Base-by-base conservation (phyloP, 1,139 yeast genomes). In the Taphrina pruni region DNA sequence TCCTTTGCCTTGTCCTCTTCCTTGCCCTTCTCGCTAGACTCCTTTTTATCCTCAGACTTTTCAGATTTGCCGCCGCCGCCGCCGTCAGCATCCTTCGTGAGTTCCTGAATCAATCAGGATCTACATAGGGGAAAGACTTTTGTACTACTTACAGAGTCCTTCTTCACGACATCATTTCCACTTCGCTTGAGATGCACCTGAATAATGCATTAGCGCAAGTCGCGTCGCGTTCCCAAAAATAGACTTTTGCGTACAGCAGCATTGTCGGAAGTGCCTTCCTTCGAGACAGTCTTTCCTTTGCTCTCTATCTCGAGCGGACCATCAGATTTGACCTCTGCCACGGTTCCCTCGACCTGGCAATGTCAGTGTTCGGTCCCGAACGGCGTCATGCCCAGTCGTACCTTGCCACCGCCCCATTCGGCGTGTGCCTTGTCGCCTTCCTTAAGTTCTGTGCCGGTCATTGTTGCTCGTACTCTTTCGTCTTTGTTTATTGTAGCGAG, bases 401-500 rank as follows among this genome's bases (percentile, higher is more conserved):
- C 62, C 62, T 64, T 46, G 50, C 67, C 67, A 12, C 67, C 67
- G 48, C 67, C 67, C 67, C 67, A 64, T 46, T 64, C 60, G 36
- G 67, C 67, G 35, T 64, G 67, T 45, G 67, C 67, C 61, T 64
- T 64, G 61, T 64, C 67, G 17, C 67, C 67, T 45, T 54, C 52
- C 32, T 64, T 64, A 45, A 64, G 45, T 45, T 45, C 52, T n/a
- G 67, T 64, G n/a, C 51, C 60, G 32, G 51, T 55, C 43, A 26
- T 46, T 20, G n/a, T 14, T 45, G 20, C 48, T 12, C 36, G 12
- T 41, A 35, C 14, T 54, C 11, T 17, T 12, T 54, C 11, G 11
- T 12, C 5, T 54, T 12, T 20, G 55, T 50, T 7, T 26, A 5
- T 1, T 26, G 20, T 50, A 32, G 36, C 38, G 36, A 12, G 14